Percentiles rank a stretch among this genome's conserved stretches.
Evolutionary conservation across 163 green algal genomes (phyloP).

Genomic region (Scenedesmus sp.): DNA sequence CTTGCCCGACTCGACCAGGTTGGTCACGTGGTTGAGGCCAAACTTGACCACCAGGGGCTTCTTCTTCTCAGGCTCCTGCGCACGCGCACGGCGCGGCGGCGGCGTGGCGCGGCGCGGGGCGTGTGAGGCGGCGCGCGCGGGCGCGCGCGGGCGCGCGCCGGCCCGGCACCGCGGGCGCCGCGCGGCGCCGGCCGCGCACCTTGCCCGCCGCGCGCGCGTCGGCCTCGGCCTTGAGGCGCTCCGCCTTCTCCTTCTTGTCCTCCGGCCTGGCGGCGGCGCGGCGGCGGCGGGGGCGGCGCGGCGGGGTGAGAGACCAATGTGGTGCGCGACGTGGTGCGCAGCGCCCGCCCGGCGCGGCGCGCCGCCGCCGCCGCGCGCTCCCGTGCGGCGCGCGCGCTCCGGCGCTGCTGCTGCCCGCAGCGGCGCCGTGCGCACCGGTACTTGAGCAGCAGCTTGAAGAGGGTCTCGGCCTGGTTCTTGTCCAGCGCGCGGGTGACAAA

Average conservation of each 20-base stretch:
- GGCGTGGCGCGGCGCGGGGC: no score
- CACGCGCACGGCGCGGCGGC: no score
- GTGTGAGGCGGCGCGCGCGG: no score
- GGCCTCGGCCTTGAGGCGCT: constrained; percentile 87
- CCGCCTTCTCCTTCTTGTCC: constrained; percentile 96
- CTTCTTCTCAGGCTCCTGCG: constrained; percentile 91
- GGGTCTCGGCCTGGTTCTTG: constrained; percentile 91
- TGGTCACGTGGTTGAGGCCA: constrained; percentile 99
- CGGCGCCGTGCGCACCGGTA: constrained; percentile 65
- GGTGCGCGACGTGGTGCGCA: no score
- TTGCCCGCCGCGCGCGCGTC: constrained; percentile 71
- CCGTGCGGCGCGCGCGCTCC: no score
- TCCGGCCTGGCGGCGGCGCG: constrained; percentile 93
- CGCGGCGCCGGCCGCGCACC: constrained; percentile 15
- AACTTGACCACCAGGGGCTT: constrained; percentile 99
- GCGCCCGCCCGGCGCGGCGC: no score
- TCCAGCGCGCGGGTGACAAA: constrained; percentile 95
- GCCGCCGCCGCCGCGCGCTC: no score
- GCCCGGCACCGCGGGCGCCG: no score
- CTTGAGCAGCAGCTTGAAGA: constrained; percentile 99
- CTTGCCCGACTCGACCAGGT: constrained; percentile 95
- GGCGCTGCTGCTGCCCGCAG: background rate
- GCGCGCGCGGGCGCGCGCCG: no score
- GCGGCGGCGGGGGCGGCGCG: no score
- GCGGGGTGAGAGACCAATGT: no score